phyloP scores from a whole-genome alignment of 192 early-diverging fungal genomes.

The Umbelopsis ramanniana region DNA sequence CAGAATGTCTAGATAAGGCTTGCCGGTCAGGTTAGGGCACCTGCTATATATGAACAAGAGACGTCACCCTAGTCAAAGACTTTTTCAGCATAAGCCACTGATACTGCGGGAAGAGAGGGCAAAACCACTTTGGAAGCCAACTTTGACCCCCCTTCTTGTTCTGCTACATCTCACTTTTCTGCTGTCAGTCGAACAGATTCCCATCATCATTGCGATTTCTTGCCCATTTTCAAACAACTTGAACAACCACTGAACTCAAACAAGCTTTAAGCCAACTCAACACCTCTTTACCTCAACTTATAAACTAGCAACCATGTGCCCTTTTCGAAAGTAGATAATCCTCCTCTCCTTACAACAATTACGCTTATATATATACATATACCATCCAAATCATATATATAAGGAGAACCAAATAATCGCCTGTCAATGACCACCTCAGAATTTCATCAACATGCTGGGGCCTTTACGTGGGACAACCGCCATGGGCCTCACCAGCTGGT shows the following conservation, averaged over 20 bases:
- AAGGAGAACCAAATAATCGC: slow-evolving; percentile 4
- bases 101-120: slow-evolving; percentile 19
- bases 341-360: neutral
- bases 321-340: slow-evolving; percentile 12
- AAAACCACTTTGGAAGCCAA: slow-evolving; percentile 20
- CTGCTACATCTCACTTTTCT: slow-evolving; percentile 21
- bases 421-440: slow-evolving; percentile 23
- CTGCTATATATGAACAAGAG: slow-evolving; percentile 21
- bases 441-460: slow-evolving; percentile 17
- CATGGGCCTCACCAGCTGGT: slow-evolving; percentile 6
- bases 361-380: slow-evolving; percentile 24
- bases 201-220: neutral
- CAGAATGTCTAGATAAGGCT: slow-evolving; percentile 9
- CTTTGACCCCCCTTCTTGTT: slow-evolving; percentile 8
- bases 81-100: slow-evolving; percentile 13
- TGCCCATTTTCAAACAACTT: too few species aligned
- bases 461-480: slow-evolving; percentile 1
- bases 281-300: neutral
- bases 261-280: neutral
- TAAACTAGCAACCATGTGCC: neutral
- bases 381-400: slow-evolving; percentile 21
- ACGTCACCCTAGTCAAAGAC: slow-evolving; percentile 1
- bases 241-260: neutral
- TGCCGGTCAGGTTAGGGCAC: slow-evolving; percentile 13
- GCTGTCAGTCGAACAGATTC: slow-evolving; percentile 2